Evolutionary conservation across 345 rosid species (phyloP).

Genomic region (Microcos paniculata): DNA sequence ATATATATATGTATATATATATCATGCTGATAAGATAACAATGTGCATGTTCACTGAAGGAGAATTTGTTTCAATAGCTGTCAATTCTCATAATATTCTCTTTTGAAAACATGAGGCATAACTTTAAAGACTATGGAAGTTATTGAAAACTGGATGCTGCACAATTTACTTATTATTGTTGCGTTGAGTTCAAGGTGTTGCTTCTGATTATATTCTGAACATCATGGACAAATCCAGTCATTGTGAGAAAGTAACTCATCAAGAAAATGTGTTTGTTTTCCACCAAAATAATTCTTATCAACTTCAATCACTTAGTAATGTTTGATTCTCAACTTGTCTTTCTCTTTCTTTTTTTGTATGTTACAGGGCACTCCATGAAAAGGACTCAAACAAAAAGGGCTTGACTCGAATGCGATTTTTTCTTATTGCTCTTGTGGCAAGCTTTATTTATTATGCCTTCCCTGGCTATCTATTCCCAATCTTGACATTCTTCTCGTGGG

Average conservation of each 20-base stretch:
- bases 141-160: neutral
- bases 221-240: neutral
- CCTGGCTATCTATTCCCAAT: constrained; percentile 92
- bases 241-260: neutral
- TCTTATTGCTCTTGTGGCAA: constrained; percentile 55
- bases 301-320: neutral
- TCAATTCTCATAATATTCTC: constrained; percentile 3
- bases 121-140: neutral
- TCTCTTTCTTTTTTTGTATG: too few relatives aligned
- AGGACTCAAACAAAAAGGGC: constrained; percentile 55
- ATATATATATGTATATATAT: too few relatives aligned
- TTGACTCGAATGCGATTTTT: constrained; percentile 82
- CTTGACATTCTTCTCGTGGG: constrained; percentile 97
- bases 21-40: too few relatives aligned
- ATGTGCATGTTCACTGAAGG: constrained; percentile 11
- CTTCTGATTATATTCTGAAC: constrained; percentile 6
- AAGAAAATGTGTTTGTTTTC: neutral
- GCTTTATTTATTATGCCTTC: constrained; percentile 74
- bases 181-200: constrained; percentile 11
- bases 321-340: neutral
- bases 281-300: constrained; percentile 4
- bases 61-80: constrained; percentile 1
- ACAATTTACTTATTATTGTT: neutral
- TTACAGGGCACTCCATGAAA: constrained; percentile 94
- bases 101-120: constrained; percentile 5